Evolutionary conservation across 2,329 filamentous ascomycete species (phyloP), one percentile per base, ranked within the genome.

Genomic region (Fusarium brachygibbosum): DNA sequence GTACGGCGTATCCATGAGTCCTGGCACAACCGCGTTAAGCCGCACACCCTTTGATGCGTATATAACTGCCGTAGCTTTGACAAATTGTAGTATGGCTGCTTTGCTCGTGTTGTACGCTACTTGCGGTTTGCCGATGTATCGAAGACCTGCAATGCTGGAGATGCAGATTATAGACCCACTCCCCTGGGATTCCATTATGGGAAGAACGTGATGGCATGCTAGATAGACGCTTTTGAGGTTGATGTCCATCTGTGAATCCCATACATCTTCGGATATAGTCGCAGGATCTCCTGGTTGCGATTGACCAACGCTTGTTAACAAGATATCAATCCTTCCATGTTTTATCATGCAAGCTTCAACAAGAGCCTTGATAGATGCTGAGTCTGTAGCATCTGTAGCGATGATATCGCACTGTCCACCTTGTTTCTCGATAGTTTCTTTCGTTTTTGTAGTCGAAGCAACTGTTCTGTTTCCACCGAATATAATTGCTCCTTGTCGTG

Each of bases 231-330:
- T 85, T 69, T 87, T 88, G 19, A 89, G 77, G 66, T 88, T 88
- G 40, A 88, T 74, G 12, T 85, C 81, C 51, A 86, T 80, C 62
- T 88, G 86, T 0, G 76, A 60, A 66, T 88, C 82, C 86, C 86
- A 88, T 0, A 79, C 70, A 2, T 80, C 79, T 55, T 88, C 85
- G 0, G 58, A 45, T 79, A 88, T 83, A 0, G 74, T 76, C 0
- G 81, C 85, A 1, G 86, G 83, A 31, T 81, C 80, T 0, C 86
- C 86, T 0, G 82, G 82, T 60, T 88, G 86, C 1, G 83, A 86
- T 53, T 82, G 82, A 3, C 88, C 88, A 5, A 89, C 87, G 53
- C 89, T 89, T 66, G 88, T 88, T 17, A 90, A 74, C 1, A 90
- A 77, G 23, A 90, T 85, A 66, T 90, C 88, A 54, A 89, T 85